Evolutionary conservation across 371 early-diverging fungal genomes (phyloP).

Genomic region (Capillidium heterosporum): DNA sequence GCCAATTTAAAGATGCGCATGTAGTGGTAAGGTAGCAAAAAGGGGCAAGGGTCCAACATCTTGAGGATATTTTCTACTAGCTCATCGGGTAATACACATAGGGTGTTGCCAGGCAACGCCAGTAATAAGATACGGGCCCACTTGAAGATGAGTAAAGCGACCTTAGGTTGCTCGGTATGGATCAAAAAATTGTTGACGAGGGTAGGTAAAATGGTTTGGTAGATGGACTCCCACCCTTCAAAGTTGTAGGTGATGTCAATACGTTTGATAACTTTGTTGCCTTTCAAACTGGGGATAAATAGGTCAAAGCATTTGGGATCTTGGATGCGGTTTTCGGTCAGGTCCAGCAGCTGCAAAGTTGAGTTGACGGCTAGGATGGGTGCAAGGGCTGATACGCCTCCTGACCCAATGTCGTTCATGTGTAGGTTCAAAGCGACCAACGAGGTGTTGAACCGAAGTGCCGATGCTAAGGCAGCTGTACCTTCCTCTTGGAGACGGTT

Average conservation of each 20-base stretch:
- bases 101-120: too few species aligned
- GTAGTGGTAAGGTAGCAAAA: too few species aligned
- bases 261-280: background rate
- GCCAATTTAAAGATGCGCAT: too few species aligned
- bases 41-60: too few species aligned
- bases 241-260: background rate
- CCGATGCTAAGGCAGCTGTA: background rate
- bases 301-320: background rate
- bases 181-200: conserved; percentile 33
- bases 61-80: too few species aligned
- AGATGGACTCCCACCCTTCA: background rate
- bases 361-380: background rate
- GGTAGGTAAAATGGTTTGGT: conserved; percentile 25
- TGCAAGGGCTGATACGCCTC: background rate
- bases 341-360: background rate
- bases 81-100: too few species aligned
- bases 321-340: background rate
- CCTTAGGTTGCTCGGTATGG: too few species aligned
- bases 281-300: background rate
- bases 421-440: background rate
- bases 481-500: background rate
- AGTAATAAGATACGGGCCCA: too few species aligned
- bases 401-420: background rate
- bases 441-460: background rate
- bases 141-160: too few species aligned